phyloP scores from a whole-genome alignment of 306 rosid species.

The Gleditsia sinensis region DNA sequence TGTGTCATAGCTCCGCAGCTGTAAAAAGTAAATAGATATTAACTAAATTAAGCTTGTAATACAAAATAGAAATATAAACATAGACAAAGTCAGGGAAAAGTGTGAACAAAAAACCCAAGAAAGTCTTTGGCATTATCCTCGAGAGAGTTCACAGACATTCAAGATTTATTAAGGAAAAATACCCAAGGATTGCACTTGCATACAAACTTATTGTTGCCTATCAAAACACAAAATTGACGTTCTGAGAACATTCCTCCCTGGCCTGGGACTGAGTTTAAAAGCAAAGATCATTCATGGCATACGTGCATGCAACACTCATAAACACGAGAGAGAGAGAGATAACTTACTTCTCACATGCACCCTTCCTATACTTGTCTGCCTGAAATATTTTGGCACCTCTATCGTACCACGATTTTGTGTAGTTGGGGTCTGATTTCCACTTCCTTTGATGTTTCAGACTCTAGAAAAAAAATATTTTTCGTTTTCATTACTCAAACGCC shows the following conservation, averaged over 20 bases:
- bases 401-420: conserved; percentile 62
- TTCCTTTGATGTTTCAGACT: conserved; percentile 67
- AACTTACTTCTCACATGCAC: conserved; percentile 68
- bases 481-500: background rate
- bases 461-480: conserved; percentile 28
- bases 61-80: background rate
- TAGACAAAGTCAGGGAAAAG: background rate
- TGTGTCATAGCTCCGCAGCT: conserved; percentile 70
- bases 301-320: background rate
- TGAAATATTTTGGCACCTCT: conserved; percentile 61
- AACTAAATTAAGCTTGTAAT: background rate
- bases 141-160: background rate
- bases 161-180: background rate
- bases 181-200: background rate
- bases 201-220: background rate
- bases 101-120: background rate
- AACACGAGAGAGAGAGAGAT: background rate
- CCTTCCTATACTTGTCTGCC: conserved; percentile 55
- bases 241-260: background rate
- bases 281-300: background rate
- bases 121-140: background rate
- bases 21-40: background rate
- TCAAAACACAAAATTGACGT: background rate
- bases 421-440: conserved; percentile 63
- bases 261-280: background rate